A percentile compares a stretch with the other conserved stretches of the same genome.
Evolutionary conservation across 2,329 filamentous ascomycete species (phyloP).

Genomic region (Nectriaceae sp.): DNA sequence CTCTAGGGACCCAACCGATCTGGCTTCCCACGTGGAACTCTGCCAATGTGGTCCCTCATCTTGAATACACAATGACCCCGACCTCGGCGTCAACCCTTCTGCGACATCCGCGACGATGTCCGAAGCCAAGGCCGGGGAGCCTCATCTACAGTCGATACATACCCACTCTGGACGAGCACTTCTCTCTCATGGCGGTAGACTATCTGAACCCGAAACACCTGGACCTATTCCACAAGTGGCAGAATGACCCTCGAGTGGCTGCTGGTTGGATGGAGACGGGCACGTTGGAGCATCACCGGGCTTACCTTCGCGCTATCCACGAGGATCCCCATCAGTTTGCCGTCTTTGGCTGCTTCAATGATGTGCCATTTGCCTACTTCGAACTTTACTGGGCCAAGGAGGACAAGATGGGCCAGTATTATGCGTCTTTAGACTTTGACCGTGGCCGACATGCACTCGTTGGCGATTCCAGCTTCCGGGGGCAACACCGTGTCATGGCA

Average conservation of each 20-base stretch:
- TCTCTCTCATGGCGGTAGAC: conserved; percentile 71
- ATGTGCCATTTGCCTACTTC: conserved; percentile 72
- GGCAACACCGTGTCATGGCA: conserved; percentile 59
- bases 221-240: conserved; percentile 72
- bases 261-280: conserved; percentile 78
- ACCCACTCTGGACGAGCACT: conserved; percentile 70
- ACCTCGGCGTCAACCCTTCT: conserved; percentile 34
- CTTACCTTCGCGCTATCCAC: conserved; percentile 66
- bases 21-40: conserved; percentile 53
- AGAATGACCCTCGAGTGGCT: conserved; percentile 77
- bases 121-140: conserved; percentile 67
- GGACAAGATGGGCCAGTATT: conserved; percentile 59
- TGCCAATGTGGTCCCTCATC: conserved; percentile 37
- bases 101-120: conserved; percentile 67
- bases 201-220: conserved; percentile 63
- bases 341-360: conserved; percentile 68
- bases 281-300: conserved; percentile 69
- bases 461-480: conserved; percentile 59
- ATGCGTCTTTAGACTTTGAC: conserved; percentile 56
- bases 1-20: conserved; percentile 60
- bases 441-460: conserved; percentile 61
- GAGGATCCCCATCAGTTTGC: conserved; percentile 69
- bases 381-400: conserved; percentile 62
- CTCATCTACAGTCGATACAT: conserved; percentile 76
- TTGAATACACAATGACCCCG: conserved; percentile 34